Evolutionary conservation across 768 basidiomycete species (phyloP), one percentile per base, ranked within the genome.

Genomic region (Pisolithus orientalis): DNA sequence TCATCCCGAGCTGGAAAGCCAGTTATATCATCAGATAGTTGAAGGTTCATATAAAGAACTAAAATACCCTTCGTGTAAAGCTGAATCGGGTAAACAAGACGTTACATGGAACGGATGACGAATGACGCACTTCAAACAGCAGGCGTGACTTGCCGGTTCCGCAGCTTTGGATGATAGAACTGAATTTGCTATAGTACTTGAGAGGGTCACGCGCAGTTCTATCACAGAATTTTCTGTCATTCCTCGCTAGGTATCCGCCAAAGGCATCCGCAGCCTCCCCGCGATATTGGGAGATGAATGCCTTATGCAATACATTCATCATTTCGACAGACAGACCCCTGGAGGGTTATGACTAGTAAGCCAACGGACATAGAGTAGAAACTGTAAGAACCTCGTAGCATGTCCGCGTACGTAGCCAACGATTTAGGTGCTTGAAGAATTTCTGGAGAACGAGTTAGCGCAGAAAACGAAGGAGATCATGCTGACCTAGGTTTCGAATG

Each of bases 71-170:
- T 62, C 31, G 31, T 28, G 52, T 50, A 9, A 32, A 32, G 42
- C 47, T 32, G 24, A 60, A 44, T 57, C 58, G 6, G 32, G 1
- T 16, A 44, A 29, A 44, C 4, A 52, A 46, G n/a, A 7, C 43
- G 17, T 10, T 0, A 16, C 7, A 16, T 5, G 29, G 25, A 14
- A 46, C 6, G 14, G 7, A 52, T 7, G 17, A 2, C 13, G 34
- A n/a, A 21, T 16, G 7, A 9, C 34, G 28, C 45, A 55, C 54
- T 38, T 55, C 50, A n/a, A 28, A 40, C 31, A 62, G 40, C 49
- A 59, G 32, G 21, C 58, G 53, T 14, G 60, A 62, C 45, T 62
- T 62, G 9, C 60, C 59, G 1, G 53, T 59, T 3, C 59, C 59
- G 38, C 56, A 62, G 47, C 60, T 59, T 51, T 59, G 59, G 3